A percentile compares a stretch with the other conserved stretches of the same genome.
These are phyloP conservation scores for Colletotrichum lentis DNA, from an alignment of 2,329 filamentous ascomycete genomes.

Conservation along the genomic window DNA sequence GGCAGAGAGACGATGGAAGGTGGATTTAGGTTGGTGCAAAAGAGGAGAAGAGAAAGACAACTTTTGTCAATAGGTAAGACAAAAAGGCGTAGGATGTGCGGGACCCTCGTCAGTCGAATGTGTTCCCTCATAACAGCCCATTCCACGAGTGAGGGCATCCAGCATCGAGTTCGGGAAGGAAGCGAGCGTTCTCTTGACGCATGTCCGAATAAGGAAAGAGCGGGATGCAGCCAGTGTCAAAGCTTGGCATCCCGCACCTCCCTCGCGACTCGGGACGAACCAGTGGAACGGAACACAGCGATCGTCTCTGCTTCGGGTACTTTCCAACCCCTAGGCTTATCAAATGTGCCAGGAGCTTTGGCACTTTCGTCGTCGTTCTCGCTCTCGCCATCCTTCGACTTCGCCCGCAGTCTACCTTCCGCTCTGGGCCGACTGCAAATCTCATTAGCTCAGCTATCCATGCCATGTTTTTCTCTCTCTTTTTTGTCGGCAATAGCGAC, in stretches of 20 bases:
- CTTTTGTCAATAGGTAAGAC: background rate
- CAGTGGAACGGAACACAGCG: background rate
- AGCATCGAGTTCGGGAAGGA: constrained; percentile 7
- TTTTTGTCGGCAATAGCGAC: background rate
- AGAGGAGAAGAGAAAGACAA: background rate
- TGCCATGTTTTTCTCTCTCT: background rate
- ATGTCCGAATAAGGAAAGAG: constrained; percentile 9
- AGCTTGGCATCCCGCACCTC: constrained; percentile 26
- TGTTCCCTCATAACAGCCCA: too few species aligned
- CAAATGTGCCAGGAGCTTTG: background rate
- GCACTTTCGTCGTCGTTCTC: background rate
- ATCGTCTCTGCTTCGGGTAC: background rate
- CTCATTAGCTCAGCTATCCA: background rate
- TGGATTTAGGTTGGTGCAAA: background rate
- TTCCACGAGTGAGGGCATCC: constrained; percentile 9
- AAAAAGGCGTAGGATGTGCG: background rate
- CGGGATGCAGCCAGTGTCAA: constrained; percentile 10
- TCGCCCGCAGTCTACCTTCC: background rate
- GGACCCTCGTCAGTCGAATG: background rate
- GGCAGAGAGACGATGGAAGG: background rate
- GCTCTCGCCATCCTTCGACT: background rate
- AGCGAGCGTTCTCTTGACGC: background rate
- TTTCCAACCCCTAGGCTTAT: too few species aligned
- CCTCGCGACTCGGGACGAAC: constrained; percentile 32
- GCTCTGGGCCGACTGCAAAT: background rate